Evolutionary conservation across 2,329 filamentous ascomycete species (phyloP).

Genomic region (Aspergillus costaricaensis): DNA sequence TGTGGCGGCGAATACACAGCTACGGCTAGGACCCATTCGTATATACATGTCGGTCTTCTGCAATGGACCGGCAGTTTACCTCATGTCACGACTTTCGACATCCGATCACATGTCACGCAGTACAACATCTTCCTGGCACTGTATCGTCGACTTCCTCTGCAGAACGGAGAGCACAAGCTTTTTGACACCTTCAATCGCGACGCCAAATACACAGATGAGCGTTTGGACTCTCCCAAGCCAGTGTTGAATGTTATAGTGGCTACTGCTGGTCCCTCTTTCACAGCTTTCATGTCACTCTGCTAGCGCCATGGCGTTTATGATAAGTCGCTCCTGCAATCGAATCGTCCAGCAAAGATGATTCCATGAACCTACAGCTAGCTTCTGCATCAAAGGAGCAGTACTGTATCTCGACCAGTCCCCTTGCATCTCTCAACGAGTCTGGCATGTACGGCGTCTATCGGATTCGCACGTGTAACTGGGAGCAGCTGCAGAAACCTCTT

Average conservation of each 20-base stretch:
- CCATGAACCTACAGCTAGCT: constrained; percentile 65
- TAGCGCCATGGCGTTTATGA: constrained; percentile 66
- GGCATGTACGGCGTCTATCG: constrained; percentile 1
- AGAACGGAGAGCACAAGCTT: constrained; percentile 16
- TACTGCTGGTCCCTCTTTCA: constrained; percentile 53
- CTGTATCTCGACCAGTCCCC: constrained; percentile 58
- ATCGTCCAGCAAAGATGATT: constrained; percentile 65
- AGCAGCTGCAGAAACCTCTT: constrained; percentile 59
- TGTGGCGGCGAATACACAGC: no score
- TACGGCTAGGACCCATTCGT: no score
- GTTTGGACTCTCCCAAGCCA: background rate
- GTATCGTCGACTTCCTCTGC: constrained; percentile 30
- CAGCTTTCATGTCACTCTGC: constrained; percentile 64
- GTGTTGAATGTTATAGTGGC: background rate
- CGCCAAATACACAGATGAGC: background rate
- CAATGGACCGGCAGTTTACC: no score
- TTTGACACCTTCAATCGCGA: constrained; percentile 23
- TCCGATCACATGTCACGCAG: constrained; percentile 57
- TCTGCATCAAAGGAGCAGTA: constrained; percentile 63
- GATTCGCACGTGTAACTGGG: constrained; percentile 68
- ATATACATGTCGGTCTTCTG: no score
- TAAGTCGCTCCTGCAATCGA: constrained; percentile 61
- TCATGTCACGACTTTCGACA: constrained; percentile 37
- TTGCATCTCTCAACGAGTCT: constrained; percentile 58
- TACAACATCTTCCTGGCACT: constrained; percentile 52